These are phyloP conservation scores for Garcia nutans DNA, from an alignment of 345 rosid species.

Conservation along the genomic window DNA sequence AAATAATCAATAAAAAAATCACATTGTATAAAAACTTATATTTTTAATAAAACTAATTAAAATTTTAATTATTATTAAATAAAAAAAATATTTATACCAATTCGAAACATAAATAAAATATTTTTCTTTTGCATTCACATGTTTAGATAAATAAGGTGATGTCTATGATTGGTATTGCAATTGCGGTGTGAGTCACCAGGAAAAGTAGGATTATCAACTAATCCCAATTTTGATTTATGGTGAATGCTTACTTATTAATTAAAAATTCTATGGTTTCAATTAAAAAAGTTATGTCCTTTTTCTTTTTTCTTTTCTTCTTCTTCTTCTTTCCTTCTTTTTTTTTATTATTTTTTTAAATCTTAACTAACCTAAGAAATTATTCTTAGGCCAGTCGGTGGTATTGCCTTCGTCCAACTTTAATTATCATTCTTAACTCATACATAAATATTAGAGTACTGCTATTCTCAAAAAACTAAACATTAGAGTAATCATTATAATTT, in stretches of 20 bases:
- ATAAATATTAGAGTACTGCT: too few relatives aligned
- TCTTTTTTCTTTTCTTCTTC: not conserved
- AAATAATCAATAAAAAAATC: too few relatives aligned
- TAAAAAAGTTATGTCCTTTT: not conserved
- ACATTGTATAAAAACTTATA: too few relatives aligned
- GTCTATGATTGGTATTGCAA: conserved; percentile 25
- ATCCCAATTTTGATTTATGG: conserved; percentile 1
- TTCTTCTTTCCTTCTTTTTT: not conserved
- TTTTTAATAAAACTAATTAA: too few relatives aligned
- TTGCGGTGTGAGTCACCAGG: conserved; percentile 37
- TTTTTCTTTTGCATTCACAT: not conserved
- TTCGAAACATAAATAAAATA: too few relatives aligned
- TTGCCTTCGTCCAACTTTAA: too few relatives aligned
- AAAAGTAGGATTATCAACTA: not conserved
- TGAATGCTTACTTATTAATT: conserved; percentile 1
- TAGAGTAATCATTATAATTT: too few relatives aligned
- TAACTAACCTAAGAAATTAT: not conserved
- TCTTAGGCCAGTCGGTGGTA: conserved; percentile 5
- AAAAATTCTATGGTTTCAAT: not conserved
- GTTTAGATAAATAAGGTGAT: not conserved
- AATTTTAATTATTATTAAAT: too few relatives aligned
- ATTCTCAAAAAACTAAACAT: too few relatives aligned
- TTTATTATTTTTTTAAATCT: not conserved
- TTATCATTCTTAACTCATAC: too few relatives aligned
- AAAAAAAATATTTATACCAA: too few relatives aligned